Base-by-base conservation (phyloP, 495 filamentous ascomycete genomes). In the Penicillium angulare region DNA sequence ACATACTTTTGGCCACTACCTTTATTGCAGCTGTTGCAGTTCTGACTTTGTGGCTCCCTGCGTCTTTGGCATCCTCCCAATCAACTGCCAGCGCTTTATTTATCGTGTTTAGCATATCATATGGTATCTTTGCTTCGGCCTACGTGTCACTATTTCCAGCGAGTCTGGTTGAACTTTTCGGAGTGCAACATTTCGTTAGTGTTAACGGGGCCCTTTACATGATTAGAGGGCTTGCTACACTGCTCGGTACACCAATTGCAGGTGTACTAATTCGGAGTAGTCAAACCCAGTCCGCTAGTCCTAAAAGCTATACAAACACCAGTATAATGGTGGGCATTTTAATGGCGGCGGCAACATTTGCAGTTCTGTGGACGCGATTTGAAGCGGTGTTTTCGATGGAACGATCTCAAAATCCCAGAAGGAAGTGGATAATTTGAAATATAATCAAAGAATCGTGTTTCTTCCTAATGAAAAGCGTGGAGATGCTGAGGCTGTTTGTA, bases 121-220 rank as follows among this genome's bases (percentile, higher is more conserved):
- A 75, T 29, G 73, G 73, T 12, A 47, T 69, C 0, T 67, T 67
- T 41, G 73, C 73, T 3, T 63, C 67, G 13, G 67, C 72, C 0
- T 76, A 76, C 49, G 64, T 74, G 4, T 59, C 68, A 1, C 57
- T 77, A 0, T 77, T 74, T 47, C 71, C 74, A 5, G 60, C 73
- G 0, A 55, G 57, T 22, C 34, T 77, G 42, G 61, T 73, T 0
- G 74, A 77, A 42, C 47, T 69, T 2, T 77, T 77, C 43, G 74
- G 72, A 0, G 56, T 69, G 5, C 64, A 74, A 31, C 62, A 74
- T 41, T 73, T 75, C 27, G 58, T 65, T 10, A 65, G 60, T 52
- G 64, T 76, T 16, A 77, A 73, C 29, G 74, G 74, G 0, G 49
- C 69, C 4, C 49, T 77, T 18, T 75, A 75, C 32, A 72, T 77